A percentile compares a stretch with the other conserved stretches of the same genome.
phyloP scores from a whole-genome alignment of 768 basidiomycete genomes.

The Termitomyces sp. region DNA sequence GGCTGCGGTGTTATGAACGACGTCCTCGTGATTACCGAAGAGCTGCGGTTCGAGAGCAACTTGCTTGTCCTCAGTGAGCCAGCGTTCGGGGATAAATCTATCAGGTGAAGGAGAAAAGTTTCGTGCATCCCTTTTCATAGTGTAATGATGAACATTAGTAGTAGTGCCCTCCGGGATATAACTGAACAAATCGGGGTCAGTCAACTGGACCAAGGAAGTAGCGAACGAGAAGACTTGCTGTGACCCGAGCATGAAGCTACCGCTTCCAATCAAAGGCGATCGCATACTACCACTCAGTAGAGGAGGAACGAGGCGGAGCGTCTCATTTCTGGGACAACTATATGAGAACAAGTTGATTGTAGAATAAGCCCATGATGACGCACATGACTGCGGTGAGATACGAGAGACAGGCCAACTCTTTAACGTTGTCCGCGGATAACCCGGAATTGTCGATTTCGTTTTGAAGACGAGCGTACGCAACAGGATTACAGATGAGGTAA shows the following conservation, averaged over 20 bases:
- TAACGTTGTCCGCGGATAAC: background rate
- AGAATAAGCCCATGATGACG: background rate
- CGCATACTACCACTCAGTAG: background rate
- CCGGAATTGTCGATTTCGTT: background rate
- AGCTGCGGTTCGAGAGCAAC: conserved; percentile 13
- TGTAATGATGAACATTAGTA: background rate
- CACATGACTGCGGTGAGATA: background rate
- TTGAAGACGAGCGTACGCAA: background rate
- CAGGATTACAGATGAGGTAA: conserved; percentile 7
- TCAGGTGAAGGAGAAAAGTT: conserved; percentile 12
- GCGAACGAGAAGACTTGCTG: background rate
- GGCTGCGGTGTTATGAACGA: conserved; percentile 20
- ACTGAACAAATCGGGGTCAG: background rate
- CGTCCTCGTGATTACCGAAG: conserved; percentile 6
- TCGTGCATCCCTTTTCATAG: background rate
- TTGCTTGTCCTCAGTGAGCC: conserved; percentile 21
- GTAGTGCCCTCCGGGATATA: background rate
- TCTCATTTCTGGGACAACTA: background rate
- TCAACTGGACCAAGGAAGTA: too few relatives aligned
- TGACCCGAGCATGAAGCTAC: background rate
- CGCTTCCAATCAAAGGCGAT: background rate
- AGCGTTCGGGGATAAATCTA: conserved; percentile 32
- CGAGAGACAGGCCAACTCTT: background rate
- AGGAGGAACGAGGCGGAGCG: background rate
- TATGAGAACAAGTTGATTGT: background rate